phyloP scores from a whole-genome alignment of 495 filamentous ascomycete species.

The Penicillium subrubescens region DNA sequence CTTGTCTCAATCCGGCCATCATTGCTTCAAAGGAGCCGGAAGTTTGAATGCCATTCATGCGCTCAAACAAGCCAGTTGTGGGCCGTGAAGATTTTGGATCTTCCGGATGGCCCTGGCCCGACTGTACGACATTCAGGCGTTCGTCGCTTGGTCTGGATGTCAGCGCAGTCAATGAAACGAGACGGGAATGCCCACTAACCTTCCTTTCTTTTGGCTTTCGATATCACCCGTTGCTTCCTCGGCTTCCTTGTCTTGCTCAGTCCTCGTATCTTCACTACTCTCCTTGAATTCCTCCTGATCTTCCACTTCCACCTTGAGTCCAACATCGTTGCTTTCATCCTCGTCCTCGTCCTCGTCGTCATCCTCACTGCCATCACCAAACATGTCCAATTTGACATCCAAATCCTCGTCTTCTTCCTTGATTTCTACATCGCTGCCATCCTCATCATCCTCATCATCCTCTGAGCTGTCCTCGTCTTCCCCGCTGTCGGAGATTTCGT shows the following conservation, averaged over 20 bases:
- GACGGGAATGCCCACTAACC: background rate
- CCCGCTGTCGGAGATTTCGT: background rate
- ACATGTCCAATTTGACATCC: no score
- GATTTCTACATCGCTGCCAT: background rate
- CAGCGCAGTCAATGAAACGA: background rate
- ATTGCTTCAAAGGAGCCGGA: conserved; percentile 1
- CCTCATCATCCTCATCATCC: background rate
- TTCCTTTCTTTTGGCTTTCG: background rate
- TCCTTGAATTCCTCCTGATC: background rate
- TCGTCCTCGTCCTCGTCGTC: background rate
- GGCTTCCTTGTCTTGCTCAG: background rate
- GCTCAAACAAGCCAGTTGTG: conserved; percentile 1
- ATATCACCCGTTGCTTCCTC: background rate
- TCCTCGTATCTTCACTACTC: background rate
- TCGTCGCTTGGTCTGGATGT: background rate
- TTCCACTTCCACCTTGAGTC: background rate
- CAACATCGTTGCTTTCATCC: background rate
- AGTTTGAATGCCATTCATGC: conserved; percentile 5
- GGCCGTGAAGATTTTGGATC: background rate
- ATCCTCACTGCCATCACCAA: background rate
- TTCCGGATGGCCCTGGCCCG: background rate
- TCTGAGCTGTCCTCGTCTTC: background rate
- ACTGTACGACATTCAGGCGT: background rate
- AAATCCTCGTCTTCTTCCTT: background rate
- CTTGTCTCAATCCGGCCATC: background rate